A percentile compares a stretch with the other conserved stretches of the same genome.
These are phyloP conservation scores for Saprolegnia parasitica DNA, from an alignment of 352 stramenopile species.

Conservation along the genomic window DNA sequence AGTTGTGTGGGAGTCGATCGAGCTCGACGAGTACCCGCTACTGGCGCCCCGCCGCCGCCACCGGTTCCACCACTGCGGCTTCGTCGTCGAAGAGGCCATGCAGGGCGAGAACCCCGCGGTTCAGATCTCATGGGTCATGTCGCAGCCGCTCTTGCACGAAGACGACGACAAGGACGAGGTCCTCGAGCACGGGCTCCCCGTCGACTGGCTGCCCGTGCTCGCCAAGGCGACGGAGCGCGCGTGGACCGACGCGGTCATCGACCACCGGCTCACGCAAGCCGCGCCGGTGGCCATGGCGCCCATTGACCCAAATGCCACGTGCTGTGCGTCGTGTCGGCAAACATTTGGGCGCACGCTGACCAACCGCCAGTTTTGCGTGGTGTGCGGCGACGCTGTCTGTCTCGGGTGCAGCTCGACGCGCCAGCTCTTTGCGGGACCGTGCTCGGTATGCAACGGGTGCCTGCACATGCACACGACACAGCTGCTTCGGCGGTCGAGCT, in stretches of 20 bases:
- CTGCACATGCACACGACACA: conserved; percentile 8
- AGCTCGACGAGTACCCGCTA: conserved; percentile 67
- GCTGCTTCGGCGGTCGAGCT: conserved; percentile 6
- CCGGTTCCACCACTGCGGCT: conserved; percentile 64
- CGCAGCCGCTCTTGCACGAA: conserved; percentile 8
- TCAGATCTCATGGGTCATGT: conserved; percentile 11
- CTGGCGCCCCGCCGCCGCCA: conserved; percentile 73
- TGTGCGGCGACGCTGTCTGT: conserved; percentile 5
- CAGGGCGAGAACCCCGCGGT: neutral
- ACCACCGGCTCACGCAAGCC: conserved; percentile 5
- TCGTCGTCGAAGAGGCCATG: conserved; percentile 63
- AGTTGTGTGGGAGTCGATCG: conserved; percentile 72
- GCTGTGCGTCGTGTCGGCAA: neutral
- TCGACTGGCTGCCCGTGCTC: conserved; percentile 6
- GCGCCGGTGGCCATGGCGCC: neutral
- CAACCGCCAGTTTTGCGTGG: conserved; percentile 10
- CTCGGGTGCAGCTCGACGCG: conserved; percentile 9
- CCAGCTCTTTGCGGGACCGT: neutral
- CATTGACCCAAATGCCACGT: neutral
- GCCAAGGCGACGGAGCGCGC: neutral
- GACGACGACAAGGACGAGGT: conserved; percentile 16
- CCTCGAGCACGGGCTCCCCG: conserved; percentile 2
- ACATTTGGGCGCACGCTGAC: conserved; percentile 10
- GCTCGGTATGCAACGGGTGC: conserved; percentile 9
- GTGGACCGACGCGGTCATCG: conserved; percentile 11